Conservation (phyloP, 352 stramenopile species). For the Elongisporangium prolatum region DNA sequence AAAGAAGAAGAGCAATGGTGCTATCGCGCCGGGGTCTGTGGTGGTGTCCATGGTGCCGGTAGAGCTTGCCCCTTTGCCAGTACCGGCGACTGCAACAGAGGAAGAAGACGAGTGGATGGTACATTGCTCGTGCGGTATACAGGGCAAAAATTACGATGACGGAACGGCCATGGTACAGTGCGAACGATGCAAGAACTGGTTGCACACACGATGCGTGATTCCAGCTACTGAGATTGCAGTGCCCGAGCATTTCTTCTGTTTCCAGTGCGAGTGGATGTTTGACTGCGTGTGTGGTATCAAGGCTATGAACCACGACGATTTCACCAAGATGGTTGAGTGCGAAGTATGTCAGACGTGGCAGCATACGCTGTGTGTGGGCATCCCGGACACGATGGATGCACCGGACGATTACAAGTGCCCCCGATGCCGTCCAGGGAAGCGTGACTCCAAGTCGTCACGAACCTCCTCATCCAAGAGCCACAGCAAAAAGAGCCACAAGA, state of each 20-base stretch:
- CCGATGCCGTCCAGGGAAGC: constrained; percentile 21
- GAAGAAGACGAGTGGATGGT: constrained; percentile 54
- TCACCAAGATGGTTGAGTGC: constrained; percentile 67
- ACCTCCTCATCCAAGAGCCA: constrained; percentile 5
- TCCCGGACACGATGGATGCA: constrained; percentile 43
- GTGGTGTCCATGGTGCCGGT: not conserved
- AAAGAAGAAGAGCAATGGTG: constrained; percentile 15
- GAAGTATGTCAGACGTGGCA: constrained; percentile 70
- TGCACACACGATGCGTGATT: constrained; percentile 55
- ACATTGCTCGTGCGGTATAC: constrained; percentile 46
- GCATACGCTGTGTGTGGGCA: constrained; percentile 58
- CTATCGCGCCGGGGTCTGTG: not conserved
- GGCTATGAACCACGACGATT: constrained; percentile 62
- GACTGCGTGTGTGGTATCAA: constrained; percentile 59
- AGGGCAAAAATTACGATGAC: constrained; percentile 55
- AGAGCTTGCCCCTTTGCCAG: not conserved
- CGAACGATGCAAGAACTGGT: constrained; percentile 45
- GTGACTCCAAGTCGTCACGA: constrained; percentile 2
- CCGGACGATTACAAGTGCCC: constrained; percentile 55
- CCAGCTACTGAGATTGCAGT: constrained; percentile 26
- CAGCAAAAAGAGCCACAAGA: constrained; percentile 14
- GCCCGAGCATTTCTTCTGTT: constrained; percentile 56
- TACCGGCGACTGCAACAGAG: not conserved
- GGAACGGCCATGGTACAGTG: constrained; percentile 64
- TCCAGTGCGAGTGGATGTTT: constrained; percentile 68